A percentile compares a stretch with the other conserved stretches of the same genome.
Evolutionary conservation across 2,329 filamentous ascomycete genomes (phyloP).

Genomic region (Thielaviopsis populi): DNA sequence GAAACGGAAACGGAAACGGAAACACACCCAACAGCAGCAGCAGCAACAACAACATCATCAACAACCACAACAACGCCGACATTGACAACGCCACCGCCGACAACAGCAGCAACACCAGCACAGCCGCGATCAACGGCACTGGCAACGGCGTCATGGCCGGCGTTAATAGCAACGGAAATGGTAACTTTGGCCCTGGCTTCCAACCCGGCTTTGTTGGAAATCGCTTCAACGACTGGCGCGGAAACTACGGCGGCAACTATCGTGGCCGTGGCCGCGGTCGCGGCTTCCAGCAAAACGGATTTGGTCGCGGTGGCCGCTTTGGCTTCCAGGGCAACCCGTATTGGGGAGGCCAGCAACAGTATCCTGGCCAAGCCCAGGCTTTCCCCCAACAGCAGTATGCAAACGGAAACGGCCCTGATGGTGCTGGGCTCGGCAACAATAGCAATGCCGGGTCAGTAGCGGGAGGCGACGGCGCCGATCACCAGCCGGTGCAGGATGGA

Average conservation of each 20-base stretch:
- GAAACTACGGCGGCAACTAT: constrained; percentile 8
- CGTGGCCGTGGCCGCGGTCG: constrained; percentile 15
- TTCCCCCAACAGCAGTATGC: constrained; percentile 21
- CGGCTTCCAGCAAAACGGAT: constrained; percentile 13
- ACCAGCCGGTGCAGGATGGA: constrained; percentile 18
- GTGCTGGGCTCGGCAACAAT: background rate
- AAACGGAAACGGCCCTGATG: constrained; percentile 15
- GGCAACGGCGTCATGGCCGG: background rate
- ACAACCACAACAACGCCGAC: constrained; percentile 25
- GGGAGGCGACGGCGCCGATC: constrained; percentile 7
- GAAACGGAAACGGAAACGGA: constrained; percentile 45
- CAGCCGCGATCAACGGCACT: background rate
- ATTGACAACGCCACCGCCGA: background rate
- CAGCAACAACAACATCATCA: constrained; percentile 33
- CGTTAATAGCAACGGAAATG: background rate
- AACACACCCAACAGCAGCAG: constrained; percentile 41
- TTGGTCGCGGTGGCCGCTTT: constrained; percentile 19
- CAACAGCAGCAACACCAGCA: constrained; percentile 23
- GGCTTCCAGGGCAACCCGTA: constrained; percentile 22
- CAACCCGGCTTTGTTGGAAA: constrained; percentile 12
- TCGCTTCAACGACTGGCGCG: constrained; percentile 16
- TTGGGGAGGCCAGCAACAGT: constrained; percentile 17
- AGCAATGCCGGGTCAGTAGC: constrained; percentile 14
- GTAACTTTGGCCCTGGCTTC: constrained; percentile 7
- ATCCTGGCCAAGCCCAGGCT: constrained; percentile 22